Percentiles rank a stretch among this genome's conserved stretches.
phyloP scores from a whole-genome alignment of 139 green algal species.

The Ettlia oleoabundans region DNA sequence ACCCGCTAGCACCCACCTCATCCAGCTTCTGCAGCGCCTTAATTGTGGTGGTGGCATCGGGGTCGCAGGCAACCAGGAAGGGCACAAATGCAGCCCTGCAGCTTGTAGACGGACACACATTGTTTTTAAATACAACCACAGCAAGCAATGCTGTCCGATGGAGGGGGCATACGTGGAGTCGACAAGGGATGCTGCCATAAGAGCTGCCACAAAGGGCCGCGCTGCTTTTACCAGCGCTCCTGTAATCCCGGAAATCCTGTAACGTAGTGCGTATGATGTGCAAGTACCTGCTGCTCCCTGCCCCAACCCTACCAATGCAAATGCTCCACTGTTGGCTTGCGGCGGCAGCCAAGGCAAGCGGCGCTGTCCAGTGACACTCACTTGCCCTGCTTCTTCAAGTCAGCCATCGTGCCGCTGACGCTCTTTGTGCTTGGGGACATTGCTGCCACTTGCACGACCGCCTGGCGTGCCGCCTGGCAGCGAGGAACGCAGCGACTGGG shows the following conservation, averaged over 20 bases:
- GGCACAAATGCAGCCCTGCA: conserved; percentile 91
- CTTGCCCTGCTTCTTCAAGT: conserved; percentile 61
- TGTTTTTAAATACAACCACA: too few relatives aligned
- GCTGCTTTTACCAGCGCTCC: too few relatives aligned
- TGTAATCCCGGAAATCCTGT: too few relatives aligned
- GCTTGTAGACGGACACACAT: neutral
- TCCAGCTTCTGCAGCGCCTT: conserved; percentile 81
- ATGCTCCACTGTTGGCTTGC: neutral
- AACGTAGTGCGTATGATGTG: neutral
- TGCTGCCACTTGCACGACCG: too few relatives aligned
- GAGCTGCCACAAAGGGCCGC: too few relatives aligned
- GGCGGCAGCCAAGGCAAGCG: neutral
- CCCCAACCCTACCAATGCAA: too few relatives aligned
- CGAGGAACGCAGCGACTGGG: neutral
- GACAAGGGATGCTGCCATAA: too few relatives aligned
- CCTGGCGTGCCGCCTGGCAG: neutral
- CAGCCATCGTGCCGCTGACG: conserved; percentile 60
- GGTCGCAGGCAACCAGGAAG: conserved; percentile 96
- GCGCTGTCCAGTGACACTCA: conserved; percentile 6
- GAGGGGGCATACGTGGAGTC: too few relatives aligned
- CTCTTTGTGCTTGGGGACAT: neutral
- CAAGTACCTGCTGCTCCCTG: too few relatives aligned
- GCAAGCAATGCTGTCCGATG: too few relatives aligned
- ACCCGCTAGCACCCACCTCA: conserved; percentile 43
- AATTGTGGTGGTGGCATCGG: conserved; percentile 88